Base-by-base conservation (phyloP, 805 yeast species). In the Grigorovia humatica region DNA sequence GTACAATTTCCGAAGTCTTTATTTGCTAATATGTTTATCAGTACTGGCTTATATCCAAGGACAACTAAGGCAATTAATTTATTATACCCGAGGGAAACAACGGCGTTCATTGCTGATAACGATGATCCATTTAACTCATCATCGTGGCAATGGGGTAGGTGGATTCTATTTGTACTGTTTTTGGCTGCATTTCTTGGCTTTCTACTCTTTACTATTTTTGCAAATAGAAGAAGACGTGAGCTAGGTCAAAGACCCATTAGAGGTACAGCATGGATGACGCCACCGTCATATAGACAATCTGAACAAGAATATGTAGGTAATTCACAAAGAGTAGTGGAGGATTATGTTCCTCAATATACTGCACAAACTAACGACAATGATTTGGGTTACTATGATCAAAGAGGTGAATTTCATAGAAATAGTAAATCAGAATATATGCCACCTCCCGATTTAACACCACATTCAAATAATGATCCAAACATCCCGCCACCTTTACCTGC, bases 191-290 rank as follows among this genome's bases (percentile, higher is more conserved):
- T 82, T 4, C 44, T 80, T 1, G 52, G 77, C 1, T 69, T 81
- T 2, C 44, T 80, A 1, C 51, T 78, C 1, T 75, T 75, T 46
- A 81, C 85, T 0, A 65, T 83, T 27, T 60, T 78, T 41, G 70
- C 79, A 13, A 85, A 85, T 60, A 76, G 71, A 46, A 73, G 72
- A 51, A 73, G 95, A 64, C 54, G 59, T 0, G 52, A 32, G 4
- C 44, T 59, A 38, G 78, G 79, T 44, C 69, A 72, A 55, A 72
- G 69, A 29, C 95, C 96, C 0, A 71, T 87, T 1, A 70, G 78
- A 53, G 91, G 91, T 9, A 85, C 93, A 0, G 78, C 85, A 11
- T 85, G 95, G 95, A 79, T 88, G 71, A 84, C 93, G 0, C 96
- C 96, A 7, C 95, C 95, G 0, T 74, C 82, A 11, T 87, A 87